Conservation (phyloP, 1,139 yeast species). For the Hyphopichia wangnamkhiaoensis region DNA sequence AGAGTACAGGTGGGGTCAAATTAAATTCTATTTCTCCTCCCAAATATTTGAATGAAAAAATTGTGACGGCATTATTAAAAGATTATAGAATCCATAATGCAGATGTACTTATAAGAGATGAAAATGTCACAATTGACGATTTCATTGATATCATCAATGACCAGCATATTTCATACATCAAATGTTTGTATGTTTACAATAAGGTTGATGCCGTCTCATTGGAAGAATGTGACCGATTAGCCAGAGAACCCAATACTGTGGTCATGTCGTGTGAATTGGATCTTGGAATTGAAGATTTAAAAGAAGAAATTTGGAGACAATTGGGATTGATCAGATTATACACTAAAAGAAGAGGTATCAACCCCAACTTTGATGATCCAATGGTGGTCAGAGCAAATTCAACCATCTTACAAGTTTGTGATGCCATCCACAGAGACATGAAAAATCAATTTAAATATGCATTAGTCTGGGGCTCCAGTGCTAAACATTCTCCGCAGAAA, state of each 20-base stretch:
- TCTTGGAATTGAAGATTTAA: slow-evolving; percentile 81
- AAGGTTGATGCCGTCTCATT: slow-evolving; percentile 93
- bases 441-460: slow-evolving; percentile 92
- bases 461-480: slow-evolving; percentile 93
- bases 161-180: slow-evolving; percentile 81
- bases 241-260: slow-evolving; percentile 87
- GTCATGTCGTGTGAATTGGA: slow-evolving; percentile 92
- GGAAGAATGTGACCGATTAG: slow-evolving; percentile 91
- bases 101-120: slow-evolving; percentile 88
- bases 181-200: slow-evolving; percentile 90
- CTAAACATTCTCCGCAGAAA: slow-evolving; percentile 95
- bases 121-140: slow-evolving; percentile 87
- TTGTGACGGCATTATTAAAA: slow-evolving; percentile 72
- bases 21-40: slow-evolving; percentile 82
- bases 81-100: slow-evolving; percentile 93
- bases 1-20: slow-evolving; percentile 91
- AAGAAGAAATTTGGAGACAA: slow-evolving; percentile 92
- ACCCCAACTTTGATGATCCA: slow-evolving; percentile 84
- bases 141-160: slow-evolving; percentile 91
- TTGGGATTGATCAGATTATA: slow-evolving; percentile 76
- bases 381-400: slow-evolving; percentile 84
- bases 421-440: slow-evolving; percentile 89
- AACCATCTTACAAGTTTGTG: slow-evolving; percentile 84
- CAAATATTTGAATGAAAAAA: slow-evolving; percentile 75
- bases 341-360: slow-evolving; percentile 80